These are phyloP conservation scores for Cercophora newfieldiana DNA, from an alignment of 495 filamentous ascomycete species.

Conservation along the genomic window DNA sequence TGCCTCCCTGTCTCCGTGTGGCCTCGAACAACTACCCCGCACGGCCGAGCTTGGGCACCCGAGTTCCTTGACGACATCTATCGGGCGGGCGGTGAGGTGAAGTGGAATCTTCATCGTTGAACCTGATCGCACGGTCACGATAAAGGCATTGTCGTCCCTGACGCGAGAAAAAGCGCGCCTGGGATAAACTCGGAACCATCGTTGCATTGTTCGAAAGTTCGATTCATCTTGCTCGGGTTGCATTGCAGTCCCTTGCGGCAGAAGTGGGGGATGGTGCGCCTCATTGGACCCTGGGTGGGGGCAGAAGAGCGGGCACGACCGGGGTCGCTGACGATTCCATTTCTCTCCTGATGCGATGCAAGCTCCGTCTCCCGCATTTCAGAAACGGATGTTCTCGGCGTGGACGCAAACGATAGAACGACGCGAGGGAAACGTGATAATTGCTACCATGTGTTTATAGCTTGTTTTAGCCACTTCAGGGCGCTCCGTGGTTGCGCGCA, in stretches of 20 bases:
- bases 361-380: background rate
- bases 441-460: background rate
- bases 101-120: too few relatives aligned
- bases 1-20: too few relatives aligned
- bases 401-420: background rate
- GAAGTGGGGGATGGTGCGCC: background rate
- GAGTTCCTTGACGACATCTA: too few relatives aligned
- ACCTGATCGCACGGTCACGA: too few relatives aligned
- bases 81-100: too few relatives aligned
- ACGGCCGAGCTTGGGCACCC: too few relatives aligned
- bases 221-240: background rate
- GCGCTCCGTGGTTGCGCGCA: background rate
- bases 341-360: background rate
- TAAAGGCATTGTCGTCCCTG: background rate
- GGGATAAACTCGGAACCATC: background rate
- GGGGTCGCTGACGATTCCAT: background rate
- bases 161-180: background rate
- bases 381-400: background rate
- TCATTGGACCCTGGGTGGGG: constrained; percentile 11
- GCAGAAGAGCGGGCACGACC: background rate
- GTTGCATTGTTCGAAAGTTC: background rate
- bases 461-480: background rate
- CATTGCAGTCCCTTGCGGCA: background rate
- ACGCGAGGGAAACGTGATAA: background rate
- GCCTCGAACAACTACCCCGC: too few relatives aligned